These are phyloP conservation scores for Rhizoctonia solani DNA, from an alignment of 1,284 basidiomycete genomes.

Conservation along the genomic window DNA sequence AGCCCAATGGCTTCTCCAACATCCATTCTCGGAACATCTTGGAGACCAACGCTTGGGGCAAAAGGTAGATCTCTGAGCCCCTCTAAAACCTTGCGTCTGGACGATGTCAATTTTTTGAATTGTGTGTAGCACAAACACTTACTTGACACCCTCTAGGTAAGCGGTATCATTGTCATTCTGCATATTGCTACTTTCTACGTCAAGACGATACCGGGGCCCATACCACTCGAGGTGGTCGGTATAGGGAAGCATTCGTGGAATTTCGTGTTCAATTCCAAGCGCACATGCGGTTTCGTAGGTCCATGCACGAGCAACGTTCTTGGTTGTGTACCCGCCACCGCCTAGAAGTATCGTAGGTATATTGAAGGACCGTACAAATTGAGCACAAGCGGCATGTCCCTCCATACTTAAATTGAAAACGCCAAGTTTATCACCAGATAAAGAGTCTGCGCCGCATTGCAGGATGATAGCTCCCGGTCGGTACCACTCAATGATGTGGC, in stretches of 20 bases:
- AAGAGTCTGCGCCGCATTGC: slow-evolving; percentile 95
- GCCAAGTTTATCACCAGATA: slow-evolving; percentile 94
- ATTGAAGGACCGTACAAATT: slow-evolving; percentile 82
- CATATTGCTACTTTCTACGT: slow-evolving; percentile 91
- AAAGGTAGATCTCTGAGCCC: slow-evolving; percentile 77
- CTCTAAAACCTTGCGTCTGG: slow-evolving; percentile 71
- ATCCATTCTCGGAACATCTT: slow-evolving; percentile 74
- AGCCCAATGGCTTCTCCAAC: slow-evolving; percentile 66
- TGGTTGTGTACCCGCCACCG: slow-evolving; percentile 95
- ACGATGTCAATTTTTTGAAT: slow-evolving; percentile 10
- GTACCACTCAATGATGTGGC: slow-evolving; percentile 88
- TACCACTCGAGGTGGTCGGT: slow-evolving; percentile 99
- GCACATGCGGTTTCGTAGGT: slow-evolving; percentile 96
- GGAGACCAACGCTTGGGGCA: slow-evolving; percentile 88
- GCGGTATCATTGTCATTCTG: slow-evolving; percentile 89
- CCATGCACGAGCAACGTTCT: slow-evolving; percentile 95
- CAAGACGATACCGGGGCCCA: slow-evolving; percentile 91
- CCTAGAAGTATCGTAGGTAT: slow-evolving; percentile 91
- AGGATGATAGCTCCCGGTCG: slow-evolving; percentile 88
- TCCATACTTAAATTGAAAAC: slow-evolving; percentile 96
- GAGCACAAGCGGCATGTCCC: slow-evolving; percentile 91
- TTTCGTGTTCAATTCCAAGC: slow-evolving; percentile 76
- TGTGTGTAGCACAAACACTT: slow-evolving; percentile 41
- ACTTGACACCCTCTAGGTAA: slow-evolving; percentile 83
- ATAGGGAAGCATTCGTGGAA: slow-evolving; percentile 87